These are phyloP conservation scores for Urtica urens DNA, from an alignment of 306 rosid species.

Conservation along the genomic window DNA sequence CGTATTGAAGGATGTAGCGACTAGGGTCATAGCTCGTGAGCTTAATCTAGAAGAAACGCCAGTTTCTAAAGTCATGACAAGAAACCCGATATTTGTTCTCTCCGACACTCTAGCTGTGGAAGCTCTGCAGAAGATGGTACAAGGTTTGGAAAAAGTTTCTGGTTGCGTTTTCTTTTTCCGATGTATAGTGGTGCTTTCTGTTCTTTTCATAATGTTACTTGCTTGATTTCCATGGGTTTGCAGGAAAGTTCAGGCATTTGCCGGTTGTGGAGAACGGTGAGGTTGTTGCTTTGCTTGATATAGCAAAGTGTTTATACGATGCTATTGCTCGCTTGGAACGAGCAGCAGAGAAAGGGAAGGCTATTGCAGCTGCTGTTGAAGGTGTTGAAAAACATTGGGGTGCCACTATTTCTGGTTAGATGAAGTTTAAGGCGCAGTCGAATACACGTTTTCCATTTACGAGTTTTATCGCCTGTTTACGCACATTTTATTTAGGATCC, in stretches of 20 bases:
- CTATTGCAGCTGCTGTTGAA: constrained; percentile 97
- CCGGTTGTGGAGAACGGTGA: constrained; percentile 98
- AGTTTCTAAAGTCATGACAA: constrained; percentile 89
- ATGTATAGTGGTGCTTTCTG: background rate
- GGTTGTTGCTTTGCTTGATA: constrained; percentile 92
- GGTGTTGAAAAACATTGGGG: constrained; percentile 96
- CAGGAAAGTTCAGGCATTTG: constrained; percentile 93
- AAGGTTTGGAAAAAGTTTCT: constrained; percentile 42
- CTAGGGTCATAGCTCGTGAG: constrained; percentile 75
- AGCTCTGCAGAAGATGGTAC: constrained; percentile 99
- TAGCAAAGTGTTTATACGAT: constrained; percentile 91
- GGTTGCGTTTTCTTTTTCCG: constrained; percentile 9
- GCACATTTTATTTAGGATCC: too few relatives aligned
- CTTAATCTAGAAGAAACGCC: constrained; percentile 66
- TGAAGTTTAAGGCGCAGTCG: too few relatives aligned
- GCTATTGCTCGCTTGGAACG: constrained; percentile 98
- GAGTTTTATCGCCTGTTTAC: too few relatives aligned
- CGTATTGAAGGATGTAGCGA: constrained; percentile 80
- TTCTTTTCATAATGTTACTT: constrained; percentile 10
- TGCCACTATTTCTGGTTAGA: constrained; percentile 61
- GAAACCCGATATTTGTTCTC: constrained; percentile 82
- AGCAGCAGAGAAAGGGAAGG: constrained; percentile 96
- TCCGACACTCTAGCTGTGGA: constrained; percentile 94
- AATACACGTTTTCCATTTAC: too few relatives aligned
- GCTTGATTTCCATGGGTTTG: constrained; percentile 19